phyloP scores from a whole-genome alignment of 192 early-diverging fungal species.

The Backusella sp. region DNA sequence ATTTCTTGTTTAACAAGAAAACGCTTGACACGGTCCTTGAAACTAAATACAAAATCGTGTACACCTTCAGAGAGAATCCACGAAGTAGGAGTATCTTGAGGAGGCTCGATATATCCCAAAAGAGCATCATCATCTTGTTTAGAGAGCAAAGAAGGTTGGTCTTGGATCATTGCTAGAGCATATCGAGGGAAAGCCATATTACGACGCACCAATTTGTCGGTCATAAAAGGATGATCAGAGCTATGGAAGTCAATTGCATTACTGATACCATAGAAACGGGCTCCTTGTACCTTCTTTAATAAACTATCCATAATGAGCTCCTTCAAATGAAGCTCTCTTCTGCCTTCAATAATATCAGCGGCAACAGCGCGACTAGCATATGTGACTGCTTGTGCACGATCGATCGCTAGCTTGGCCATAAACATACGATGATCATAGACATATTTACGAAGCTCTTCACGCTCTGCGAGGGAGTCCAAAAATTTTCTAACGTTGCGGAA shows the following conservation, averaged over 20 bases:
- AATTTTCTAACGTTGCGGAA: constrained; percentile 49
- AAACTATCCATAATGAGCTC: constrained; percentile 54
- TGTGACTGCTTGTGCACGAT: constrained; percentile 46
- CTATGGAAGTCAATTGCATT: constrained; percentile 49
- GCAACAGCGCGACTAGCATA: constrained; percentile 51
- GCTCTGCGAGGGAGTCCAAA: constrained; percentile 35
- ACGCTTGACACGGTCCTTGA: constrained; percentile 48
- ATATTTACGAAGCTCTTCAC: constrained; percentile 37
- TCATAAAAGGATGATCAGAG: constrained; percentile 41
- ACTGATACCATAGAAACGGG: constrained; percentile 50
- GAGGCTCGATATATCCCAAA: background rate
- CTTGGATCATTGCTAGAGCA: constrained; percentile 19
- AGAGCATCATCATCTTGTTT: background rate
- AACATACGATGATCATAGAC: constrained; percentile 49
- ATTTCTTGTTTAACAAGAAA: constrained; percentile 42
- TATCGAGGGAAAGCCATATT: constrained; percentile 44
- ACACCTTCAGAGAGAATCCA: constrained; percentile 11
- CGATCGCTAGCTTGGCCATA: constrained; percentile 48
- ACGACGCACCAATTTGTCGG: constrained; percentile 31
- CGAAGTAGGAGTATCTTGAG: background rate
- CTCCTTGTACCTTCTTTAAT: constrained; percentile 44
- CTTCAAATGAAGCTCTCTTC: constrained; percentile 49
- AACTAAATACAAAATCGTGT: constrained; percentile 25
- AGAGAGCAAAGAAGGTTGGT: constrained; percentile 7
- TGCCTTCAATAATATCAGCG: constrained; percentile 51